Conservation (phyloP, 176 grass and related monocot species). For the Chloris gayana region DNA sequence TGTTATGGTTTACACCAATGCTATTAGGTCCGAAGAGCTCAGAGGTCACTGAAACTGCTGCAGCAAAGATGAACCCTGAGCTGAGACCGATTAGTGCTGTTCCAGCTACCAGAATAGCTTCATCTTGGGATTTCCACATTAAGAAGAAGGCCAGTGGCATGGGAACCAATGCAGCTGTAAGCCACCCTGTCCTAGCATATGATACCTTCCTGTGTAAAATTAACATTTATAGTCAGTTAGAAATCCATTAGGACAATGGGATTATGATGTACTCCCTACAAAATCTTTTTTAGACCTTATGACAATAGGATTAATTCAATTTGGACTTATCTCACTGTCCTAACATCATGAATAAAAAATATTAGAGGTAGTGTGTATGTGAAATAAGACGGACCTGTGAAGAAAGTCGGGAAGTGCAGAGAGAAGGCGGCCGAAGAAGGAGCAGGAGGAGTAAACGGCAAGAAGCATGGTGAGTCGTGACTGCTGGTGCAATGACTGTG, state of each 20-base stretch:
- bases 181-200: constrained; percentile 85
- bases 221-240: constrained; percentile 28
- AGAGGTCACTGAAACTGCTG: constrained; percentile 81
- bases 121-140: constrained; percentile 53
- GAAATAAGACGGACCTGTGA: constrained; percentile 44
- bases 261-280: not conserved
- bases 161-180: constrained; percentile 62
- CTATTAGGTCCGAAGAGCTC: constrained; percentile 87
- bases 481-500: constrained; percentile 63
- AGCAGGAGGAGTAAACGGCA: constrained; percentile 89
- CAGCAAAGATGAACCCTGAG: constrained; percentile 91
- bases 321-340: no score
- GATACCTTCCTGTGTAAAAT: constrained; percentile 63
- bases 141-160: constrained; percentile 81
- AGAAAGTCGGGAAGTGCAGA: constrained; percentile 80
- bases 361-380: not conserved
- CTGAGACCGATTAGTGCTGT: constrained; percentile 73
- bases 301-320: not conserved
- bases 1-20: constrained; percentile 90
- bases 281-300: not conserved
- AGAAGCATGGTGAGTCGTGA: constrained; percentile 71
- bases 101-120: constrained; percentile 53
- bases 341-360: not conserved
- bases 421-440: constrained; percentile 85
- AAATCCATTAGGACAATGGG: not conserved